Evolutionary conservation across 257 asterid genomes (phyloP).

Genomic region (Linderniella brevidens): DNA sequence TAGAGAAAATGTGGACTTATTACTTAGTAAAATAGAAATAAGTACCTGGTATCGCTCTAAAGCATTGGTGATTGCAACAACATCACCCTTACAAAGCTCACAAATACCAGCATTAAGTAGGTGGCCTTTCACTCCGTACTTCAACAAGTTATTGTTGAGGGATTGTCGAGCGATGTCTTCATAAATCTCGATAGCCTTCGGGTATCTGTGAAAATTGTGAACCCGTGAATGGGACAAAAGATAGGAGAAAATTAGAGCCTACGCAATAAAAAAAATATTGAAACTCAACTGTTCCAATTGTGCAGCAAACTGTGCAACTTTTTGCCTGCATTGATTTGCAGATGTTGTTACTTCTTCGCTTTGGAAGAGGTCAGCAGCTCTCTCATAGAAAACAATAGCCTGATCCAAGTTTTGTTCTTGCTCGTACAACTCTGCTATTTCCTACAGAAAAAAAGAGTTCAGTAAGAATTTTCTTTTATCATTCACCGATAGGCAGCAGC

Average conservation of each 20-base stretch:
- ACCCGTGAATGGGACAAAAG: slow-evolving; percentile 8
- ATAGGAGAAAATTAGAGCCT: not conserved
- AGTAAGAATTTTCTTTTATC: not conserved
- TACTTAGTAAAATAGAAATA: slow-evolving; percentile 8
- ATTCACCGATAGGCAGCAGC: not conserved
- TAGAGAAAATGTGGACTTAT: slow-evolving; percentile 1
- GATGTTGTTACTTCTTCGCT: slow-evolving; percentile 66
- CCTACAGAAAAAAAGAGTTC: slow-evolving; percentile 23
- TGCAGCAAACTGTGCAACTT: slow-evolving; percentile 81
- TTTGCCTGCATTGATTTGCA: slow-evolving; percentile 91
- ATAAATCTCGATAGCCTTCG: slow-evolving; percentile 63
- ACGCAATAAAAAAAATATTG: not conserved
- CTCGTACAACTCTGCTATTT: slow-evolving; percentile 80
- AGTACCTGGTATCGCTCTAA: slow-evolving; percentile 76
- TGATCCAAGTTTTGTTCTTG: slow-evolving; percentile 68
- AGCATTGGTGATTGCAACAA: slow-evolving; percentile 81
- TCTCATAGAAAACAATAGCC: slow-evolving; percentile 67
- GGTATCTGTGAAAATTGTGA: slow-evolving; percentile 41
- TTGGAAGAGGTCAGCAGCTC: slow-evolving; percentile 82
- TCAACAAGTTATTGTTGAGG: slow-evolving; percentile 67
- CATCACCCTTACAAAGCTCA: slow-evolving; percentile 87
- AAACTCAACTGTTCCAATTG: slow-evolving; percentile 69
- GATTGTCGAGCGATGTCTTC: slow-evolving; percentile 85
- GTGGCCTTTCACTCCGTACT: slow-evolving; percentile 92
- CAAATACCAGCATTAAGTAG: slow-evolving; percentile 98